A percentile compares a stretch with the other conserved stretches of the same genome.
phyloP scores from a whole-genome alignment of 345 rosid species.

The Theobroma cacao region DNA sequence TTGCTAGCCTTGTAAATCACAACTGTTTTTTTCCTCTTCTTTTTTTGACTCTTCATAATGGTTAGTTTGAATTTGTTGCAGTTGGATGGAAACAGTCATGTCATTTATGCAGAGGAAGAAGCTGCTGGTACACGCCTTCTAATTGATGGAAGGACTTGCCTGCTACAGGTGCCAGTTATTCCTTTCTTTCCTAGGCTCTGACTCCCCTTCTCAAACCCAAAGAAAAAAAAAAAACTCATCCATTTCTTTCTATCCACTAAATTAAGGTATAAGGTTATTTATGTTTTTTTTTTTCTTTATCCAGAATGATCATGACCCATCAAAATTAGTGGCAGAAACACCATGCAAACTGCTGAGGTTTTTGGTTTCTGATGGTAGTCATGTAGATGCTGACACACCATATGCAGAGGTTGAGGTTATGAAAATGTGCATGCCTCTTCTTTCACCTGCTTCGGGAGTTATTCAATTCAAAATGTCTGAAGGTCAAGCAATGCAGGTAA shows the following conservation, averaged over 20 bases:
- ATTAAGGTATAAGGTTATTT: conserved; percentile 12
- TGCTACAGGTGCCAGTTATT: conserved; percentile 62
- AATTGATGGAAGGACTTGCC: conserved; percentile 98
- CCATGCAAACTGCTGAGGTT: conserved; percentile 97
- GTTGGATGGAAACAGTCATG: conserved; percentile 99
- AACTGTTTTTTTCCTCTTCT: neutral
- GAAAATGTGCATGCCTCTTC: conserved; percentile 99
- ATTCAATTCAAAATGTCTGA: conserved; percentile 83
- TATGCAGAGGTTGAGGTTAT: conserved; percentile 99
- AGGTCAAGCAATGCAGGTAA: conserved; percentile 99
- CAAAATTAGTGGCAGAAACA: conserved; percentile 93
- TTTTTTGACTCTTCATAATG: neutral
- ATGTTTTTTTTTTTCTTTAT: conserved; percentile 22
- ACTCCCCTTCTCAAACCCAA: neutral
- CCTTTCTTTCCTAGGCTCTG: conserved; percentile 14
- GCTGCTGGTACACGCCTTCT: conserved; percentile 99
- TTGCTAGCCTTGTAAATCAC: neutral
- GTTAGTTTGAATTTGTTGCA: conserved; percentile 30
- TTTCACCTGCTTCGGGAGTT: conserved; percentile 95
- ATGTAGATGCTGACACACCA: conserved; percentile 88
- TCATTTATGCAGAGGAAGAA: conserved; percentile 99
- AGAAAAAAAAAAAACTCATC: neutral
- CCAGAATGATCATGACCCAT: conserved; percentile 98
- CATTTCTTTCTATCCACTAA: neutral
- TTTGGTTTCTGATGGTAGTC: conserved; percentile 86